Base-by-base conservation (phyloP, 1,284 basidiomycete species). In the Abortiporus biennis region DNA sequence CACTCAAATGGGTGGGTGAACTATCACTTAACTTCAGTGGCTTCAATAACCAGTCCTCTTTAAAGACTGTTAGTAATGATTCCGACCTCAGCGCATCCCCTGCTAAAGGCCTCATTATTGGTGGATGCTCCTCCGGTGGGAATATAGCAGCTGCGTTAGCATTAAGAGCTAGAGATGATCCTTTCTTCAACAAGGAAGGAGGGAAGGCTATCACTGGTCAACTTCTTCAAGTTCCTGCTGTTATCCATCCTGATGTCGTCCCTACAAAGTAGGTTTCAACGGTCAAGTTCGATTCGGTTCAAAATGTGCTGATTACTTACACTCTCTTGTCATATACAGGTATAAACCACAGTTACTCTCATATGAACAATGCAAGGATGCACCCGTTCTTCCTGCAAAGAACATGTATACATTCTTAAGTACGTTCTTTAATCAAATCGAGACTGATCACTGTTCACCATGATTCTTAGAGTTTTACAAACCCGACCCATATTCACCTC, bases 1-100 rank as follows among this genome's bases (percentile, higher is more conserved):
- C 60, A 1, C 47, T 67, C 2, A 53, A 57, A 48, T 68, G 64
- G 56, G 57, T 61, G 30, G 9, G 48, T 29, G 5, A 11, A n/a
- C n/a, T n/a, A n/a, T n/a, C n/a, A n/a, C n/a, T 8, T 37, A 12
- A 20, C 9, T 29, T 8, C 27, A n/a, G 9, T 29, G 27, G 9
- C 27, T n/a, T n/a, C n/a, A n/a, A n/a, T n/a, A n/a, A n/a, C n/a
- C n/a, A n/a, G n/a, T n/a, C n/a, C n/a, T n/a, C n/a, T n/a, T n/a
- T n/a, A n/a, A n/a, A n/a, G n/a, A n/a, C n/a, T n/a, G n/a, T n/a
- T n/a, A n/a, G n/a, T n/a, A n/a, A n/a, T n/a, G n/a, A n/a, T n/a
- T n/a, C 36, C 1, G 13, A 16, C 1, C 34, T 52, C 12, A 25
- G 17, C 9, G 45, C 40, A 8, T 37, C 36, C 6, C 36, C 33